Evolutionary conservation across 2,329 filamentous ascomycete genomes (phyloP), one percentile per base, ranked within the genome.

Genomic region (Ceratocystis ficicola): DNA sequence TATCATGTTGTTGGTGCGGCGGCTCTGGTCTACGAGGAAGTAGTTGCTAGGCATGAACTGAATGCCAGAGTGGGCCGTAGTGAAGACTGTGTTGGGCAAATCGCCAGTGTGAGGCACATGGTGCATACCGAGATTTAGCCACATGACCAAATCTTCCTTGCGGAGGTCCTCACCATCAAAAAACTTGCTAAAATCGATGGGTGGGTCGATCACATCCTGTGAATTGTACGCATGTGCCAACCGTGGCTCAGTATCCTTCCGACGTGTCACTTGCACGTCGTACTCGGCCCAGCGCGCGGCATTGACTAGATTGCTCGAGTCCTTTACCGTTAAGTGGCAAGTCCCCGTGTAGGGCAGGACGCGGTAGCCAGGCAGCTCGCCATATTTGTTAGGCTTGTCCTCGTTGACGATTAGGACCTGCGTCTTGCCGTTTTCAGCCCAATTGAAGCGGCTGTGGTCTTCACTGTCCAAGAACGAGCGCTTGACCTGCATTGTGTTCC

Each of bases 121-220:
- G 69, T 84, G 81, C 78, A 81, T 83, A 17, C 82, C 82, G 6
- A 77, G 69, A 68, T 76, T 83, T 67, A 83, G 75, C 76, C 78
- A 83, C 12, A 83, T 64, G 2, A 83, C 80, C 10, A 80, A 80
- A 28, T 69, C 68, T n/a, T 68, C 65, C 12, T 68, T 62, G 57
- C 66, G 64, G 7, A 69, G 64, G 30, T 25, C 55, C 66, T 69
- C 68, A 61, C 68, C 68, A 44, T 69, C 68, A 25, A 80, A 76
- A 68, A 80, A 79, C 61, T 76, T 76, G 41, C 70, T 69, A 70
- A 81, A 81, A 68, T 81, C 75, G 5, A 80, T 73, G 4, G 77
- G 70, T 1, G 79, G 79, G 60, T 79, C 73, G 5, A 72, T 66
- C 3, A 74, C 73, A 20, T 74, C 71, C 65, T 76, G 73, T 64